Evolutionary conservation across 305 asterid genomes (phyloP), one percentile per base, ranked within the genome.

Genomic region (Rubia peregrina): DNA sequence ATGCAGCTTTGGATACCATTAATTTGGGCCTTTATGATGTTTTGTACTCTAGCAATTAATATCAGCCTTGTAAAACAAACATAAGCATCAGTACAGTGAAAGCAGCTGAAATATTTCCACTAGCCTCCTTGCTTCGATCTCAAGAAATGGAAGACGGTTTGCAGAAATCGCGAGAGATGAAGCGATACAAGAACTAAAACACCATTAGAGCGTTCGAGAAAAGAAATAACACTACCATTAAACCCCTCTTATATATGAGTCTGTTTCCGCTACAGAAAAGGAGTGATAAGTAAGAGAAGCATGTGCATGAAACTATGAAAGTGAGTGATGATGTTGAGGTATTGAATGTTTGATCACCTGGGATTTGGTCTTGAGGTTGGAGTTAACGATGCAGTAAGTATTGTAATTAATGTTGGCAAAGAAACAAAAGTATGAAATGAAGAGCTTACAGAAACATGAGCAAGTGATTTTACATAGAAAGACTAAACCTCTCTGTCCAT

Each of bases 391-490:
- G 68, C 57, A 78, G 5, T 10, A 10, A 19, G 38, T 21, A 59
- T 59, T 1, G 60, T n/a, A 53, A 17, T 53, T 53, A 53, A 53
- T n/a, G 8, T n/a, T 0, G 3, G 60, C 71, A 74, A 67, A 55
- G 74, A 72, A 80, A 67, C 82, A 78, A 65, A 63, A 75, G 77
- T 74, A 77, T 83, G 78, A 78, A 82, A 82, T 68, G 65, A 73
- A 80, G 87, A 83, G 84, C 80, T 77, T 70, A 30, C 17, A 71
- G 73, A 84, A 69, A 86, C 90, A 82, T 80, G 86, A 81, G 83
- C 74, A 71, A 71, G 79, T 80, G 82, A 75, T 24, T 42, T 40
- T 51, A 75, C 86, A 74, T 83, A 57, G 83, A 77, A 85, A 75
- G 75, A 74, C 83, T 78, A 63, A 63, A 78, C 69, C 66, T 40